Evolutionary conservation across 2,329 filamentous ascomycete species (phyloP).

Genomic region (Aspergillus candidus): DNA sequence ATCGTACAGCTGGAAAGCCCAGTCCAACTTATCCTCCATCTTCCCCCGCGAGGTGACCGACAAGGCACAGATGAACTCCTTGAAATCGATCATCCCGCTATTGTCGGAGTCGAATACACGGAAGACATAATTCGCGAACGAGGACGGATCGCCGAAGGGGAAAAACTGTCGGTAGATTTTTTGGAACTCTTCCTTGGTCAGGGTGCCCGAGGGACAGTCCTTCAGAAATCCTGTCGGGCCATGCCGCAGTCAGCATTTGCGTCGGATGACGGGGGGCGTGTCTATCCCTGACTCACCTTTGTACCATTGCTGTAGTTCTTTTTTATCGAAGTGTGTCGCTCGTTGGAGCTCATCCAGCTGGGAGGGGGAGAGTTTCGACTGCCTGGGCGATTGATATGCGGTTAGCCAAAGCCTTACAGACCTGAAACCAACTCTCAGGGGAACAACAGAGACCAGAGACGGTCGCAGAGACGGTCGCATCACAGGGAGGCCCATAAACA

Average conservation of each 20-base stretch:
- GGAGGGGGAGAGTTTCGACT: slow-evolving; percentile 96
- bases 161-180: slow-evolving; percentile 99
- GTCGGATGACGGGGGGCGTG: too few relatives aligned
- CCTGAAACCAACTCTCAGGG: too few relatives aligned
- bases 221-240: slow-evolving; percentile 75
- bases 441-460: too few relatives aligned
- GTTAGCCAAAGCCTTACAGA: not conserved
- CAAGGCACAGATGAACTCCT: slow-evolving; percentile 97
- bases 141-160: slow-evolving; percentile 93
- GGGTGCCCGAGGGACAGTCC: slow-evolving; percentile 93
- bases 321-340: slow-evolving; percentile 98
- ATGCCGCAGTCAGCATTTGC: slow-evolving; percentile 11
- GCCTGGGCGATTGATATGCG: slow-evolving; percentile 49
- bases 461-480: too few relatives aligned
- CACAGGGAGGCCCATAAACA: too few relatives aligned
- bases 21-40: slow-evolving; percentile 99
- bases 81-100: slow-evolving; percentile 96
- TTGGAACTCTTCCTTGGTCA: slow-evolving; percentile 97
- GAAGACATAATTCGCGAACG: slow-evolving; percentile 98
- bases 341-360: slow-evolving; percentile 93
- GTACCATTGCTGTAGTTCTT: slow-evolving; percentile 99
- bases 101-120: slow-evolving; percentile 98
- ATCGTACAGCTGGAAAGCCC: slow-evolving; percentile 98
- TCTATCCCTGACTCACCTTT: slow-evolving; percentile 62
- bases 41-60: slow-evolving; percentile 95